Evolutionary conservation across 2,329 filamentous ascomycete genomes (phyloP), one percentile per base, ranked within the genome.

Genomic region (Aspergillus sp.): DNA sequence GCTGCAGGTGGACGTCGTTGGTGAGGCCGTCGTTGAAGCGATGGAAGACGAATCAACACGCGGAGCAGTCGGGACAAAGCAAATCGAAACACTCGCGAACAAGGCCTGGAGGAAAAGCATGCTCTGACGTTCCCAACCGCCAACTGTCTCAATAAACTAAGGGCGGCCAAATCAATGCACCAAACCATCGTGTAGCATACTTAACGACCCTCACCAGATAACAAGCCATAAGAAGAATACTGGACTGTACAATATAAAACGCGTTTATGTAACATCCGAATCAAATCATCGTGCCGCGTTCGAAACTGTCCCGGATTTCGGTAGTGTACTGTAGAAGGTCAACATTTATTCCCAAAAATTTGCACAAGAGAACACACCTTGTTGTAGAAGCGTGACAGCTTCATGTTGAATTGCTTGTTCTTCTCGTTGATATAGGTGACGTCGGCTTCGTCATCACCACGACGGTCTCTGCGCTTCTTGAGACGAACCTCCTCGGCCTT

Each of bases 371-470:
- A 30, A 13, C 38, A 52, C 69, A 78, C 76, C 72, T 95, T 95
- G 74, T 98, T 93, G 73, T 98, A 98, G 74, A 97, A 98, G 57
- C 93, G 79, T 46, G 86, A 78, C 69, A 98, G 76, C 75, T 98
- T 97, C 75, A 95, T 84, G 82, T 98, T 98, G 76, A 98, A 98
- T 78, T 96, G 90, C 78, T 97, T 97, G 78, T 98, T 98, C 85
- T 98, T 96, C 73, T 96, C 90, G 73, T 98, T 98, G 80, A 98
- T 98, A 72, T 95, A 97, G 6, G 91, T 97, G 60, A 97, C 87
- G 69, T 98, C 93, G 23, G 83, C 85, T 43, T 90, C 87, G 54
- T 95, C 90, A 49, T 90, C 89, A 53, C 84, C 85, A 65, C 84
- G 81, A 66, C 90, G 79, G 56, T 94, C 88, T 66, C 81, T 84